Base-by-base conservation (phyloP, 2,329 filamentous ascomycete species). In the Celoporthe dispersa region DNA sequence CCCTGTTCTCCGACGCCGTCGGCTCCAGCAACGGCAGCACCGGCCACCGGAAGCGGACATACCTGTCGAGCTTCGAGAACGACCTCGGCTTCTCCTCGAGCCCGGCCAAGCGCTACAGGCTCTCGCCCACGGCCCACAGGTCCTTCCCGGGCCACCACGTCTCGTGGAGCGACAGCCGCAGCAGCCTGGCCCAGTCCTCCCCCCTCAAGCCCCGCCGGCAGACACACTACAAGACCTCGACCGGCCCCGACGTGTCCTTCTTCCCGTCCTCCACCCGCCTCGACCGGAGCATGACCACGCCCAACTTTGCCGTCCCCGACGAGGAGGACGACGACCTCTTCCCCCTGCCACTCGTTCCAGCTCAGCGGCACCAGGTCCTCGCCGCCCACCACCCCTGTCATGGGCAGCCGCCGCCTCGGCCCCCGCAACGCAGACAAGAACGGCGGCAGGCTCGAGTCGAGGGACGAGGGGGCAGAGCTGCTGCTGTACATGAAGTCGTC, bases 401-500 rank as follows among this genome's bases (percentile, higher is more conserved):
- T 88, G 84, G 86, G 88, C 67, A 85, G 79, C 78, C 84, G 87
- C 75, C 78, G 81, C 75, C 78, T 86, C 82, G 82, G 72, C 85
- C 82, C 70, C 84, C 67, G 69, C 62, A 67, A 78, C 79, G 86
- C 82, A 73, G 85, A 85, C 68, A 84, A 83, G 74, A 79, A 78
- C 70, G 76, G 76, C 75, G 79, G 77, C 75, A 79, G 71, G 57
- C 72, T 70, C 41, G 73, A 87, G 33, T 81, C 85, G 1, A 91
- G 90, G 71, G 91, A 96, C 77, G 93, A 97, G 77, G 94, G 94
- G 39, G 92, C 92, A 22, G 92, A 94, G 78, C 82, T 95, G 51
- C 83, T 96, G 33, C 84, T 95, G 53, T 98, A 95, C 79, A 88
- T 98, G 22, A 94, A 94, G 64, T 93, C 94, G 66, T 98, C 95